Percentiles rank a stretch among this genome's conserved stretches.
Evolutionary conservation across 2,329 filamentous ascomycete genomes (phyloP).

Genomic region (Alternaria sp.): DNA sequence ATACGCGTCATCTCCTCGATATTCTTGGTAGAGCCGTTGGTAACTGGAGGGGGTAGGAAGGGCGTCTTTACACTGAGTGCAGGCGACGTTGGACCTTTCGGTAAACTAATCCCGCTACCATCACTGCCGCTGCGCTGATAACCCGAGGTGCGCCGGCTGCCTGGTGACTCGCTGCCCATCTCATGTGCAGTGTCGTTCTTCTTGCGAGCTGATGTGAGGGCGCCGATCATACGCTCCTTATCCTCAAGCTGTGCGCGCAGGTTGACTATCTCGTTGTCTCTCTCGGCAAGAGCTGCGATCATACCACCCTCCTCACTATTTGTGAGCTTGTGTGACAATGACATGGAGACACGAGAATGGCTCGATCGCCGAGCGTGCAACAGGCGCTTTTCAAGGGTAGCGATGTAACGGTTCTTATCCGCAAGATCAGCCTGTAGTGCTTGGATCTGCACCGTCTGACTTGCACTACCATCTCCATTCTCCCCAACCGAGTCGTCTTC

Average conservation of each 20-base stretch:
- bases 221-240: slow-evolving; percentile 91
- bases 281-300: slow-evolving; percentile 78
- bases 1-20: slow-evolving; percentile 94
- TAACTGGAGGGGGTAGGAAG: slow-evolving; percentile 25
- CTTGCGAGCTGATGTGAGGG: slow-evolving; percentile 82
- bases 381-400: slow-evolving; percentile 89
- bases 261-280: slow-evolving; percentile 90
- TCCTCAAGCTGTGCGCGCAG: slow-evolving; percentile 90
- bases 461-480: slow-evolving; percentile 85
- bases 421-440: slow-evolving; percentile 92
- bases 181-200: slow-evolving; percentile 83
- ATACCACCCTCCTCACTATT: slow-evolving; percentile 81
- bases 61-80: slow-evolving; percentile 16
- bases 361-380: slow-evolving; percentile 90
- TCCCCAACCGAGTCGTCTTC: slow-evolving; percentile 71
- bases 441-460: slow-evolving; percentile 81
- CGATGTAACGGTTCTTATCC: slow-evolving; percentile 98
- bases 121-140: slow-evolving; percentile 42
- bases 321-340: slow-evolving; percentile 70
- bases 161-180: slow-evolving; percentile 46
- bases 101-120: slow-evolving; percentile 41
- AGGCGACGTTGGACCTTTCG: slow-evolving; percentile 37
- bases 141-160: slow-evolving; percentile 47
- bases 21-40: slow-evolving; percentile 62
- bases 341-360: slow-evolving; percentile 84